Evolutionary conservation across 345 rosid genomes (phyloP), one percentile per base, ranked within the genome.

Genomic region (Cardamine resedifolia): DNA sequence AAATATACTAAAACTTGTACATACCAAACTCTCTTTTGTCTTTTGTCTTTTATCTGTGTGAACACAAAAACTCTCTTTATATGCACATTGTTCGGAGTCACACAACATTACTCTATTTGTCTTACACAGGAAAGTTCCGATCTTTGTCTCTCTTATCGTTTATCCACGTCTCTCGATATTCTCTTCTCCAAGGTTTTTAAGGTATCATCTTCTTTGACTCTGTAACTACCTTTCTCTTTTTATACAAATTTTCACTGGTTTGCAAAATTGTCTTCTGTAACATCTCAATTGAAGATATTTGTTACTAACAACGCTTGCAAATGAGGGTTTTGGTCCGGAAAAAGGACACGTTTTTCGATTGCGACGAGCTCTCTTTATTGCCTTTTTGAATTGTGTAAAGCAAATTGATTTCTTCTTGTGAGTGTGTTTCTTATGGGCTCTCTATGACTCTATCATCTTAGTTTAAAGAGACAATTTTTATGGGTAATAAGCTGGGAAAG

Each of bases 401-500:
- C 34, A 14, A 14, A 9, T 1, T 30, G 44, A 6, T 56, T 20
- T 57, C 44, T 68, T 14, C 8, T 19, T 41, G 19, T 67, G 28
- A 27, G 12, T 16, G 31, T 68, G 10, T 56, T 9, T 21, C 19
- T 12, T 68, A 50, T 33, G 16, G n/a, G n/a, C n/a, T 26, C 28
- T 28, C 30, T n/a, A n/a, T n/a, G n/a, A n/a, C 21, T 53, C 10
- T 27, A 8, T 45, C 41, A 3, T 59, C 26, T 70, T 59, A 38
- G 4, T 49, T 34, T 47, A 24, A 57, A 41, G 19, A 58, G 67
- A 48, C 20, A 10, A 2, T 28, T 50, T 43, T n/a, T 30, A 93
- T 93, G 98, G 98, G 98, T 67, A 93, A 90, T 85, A 90, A 93
- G 80, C 78, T 93, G 31, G 97, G 86, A 52, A 85, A 89, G 75